These are phyloP conservation scores for Trichoderma afroharzianum DNA, from an alignment of 2,329 filamentous ascomycete genomes.

Conservation along the genomic window DNA sequence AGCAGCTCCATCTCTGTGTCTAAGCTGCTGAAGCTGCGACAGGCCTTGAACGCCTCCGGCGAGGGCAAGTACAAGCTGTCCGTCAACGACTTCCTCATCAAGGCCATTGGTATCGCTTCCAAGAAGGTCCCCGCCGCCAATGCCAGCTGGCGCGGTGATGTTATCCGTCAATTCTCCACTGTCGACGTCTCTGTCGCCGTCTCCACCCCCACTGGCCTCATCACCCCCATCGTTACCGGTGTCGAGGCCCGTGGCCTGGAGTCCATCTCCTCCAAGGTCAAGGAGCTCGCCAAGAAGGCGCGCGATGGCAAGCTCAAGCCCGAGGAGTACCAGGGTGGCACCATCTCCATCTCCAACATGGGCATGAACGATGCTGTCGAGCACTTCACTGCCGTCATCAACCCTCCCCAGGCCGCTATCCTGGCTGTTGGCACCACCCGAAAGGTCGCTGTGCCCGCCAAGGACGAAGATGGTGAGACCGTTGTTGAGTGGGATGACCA, in stretches of 20 bases:
- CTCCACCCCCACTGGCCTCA: constrained; percentile 86
- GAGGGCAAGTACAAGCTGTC: constrained; percentile 98
- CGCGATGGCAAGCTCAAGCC: constrained; percentile 98
- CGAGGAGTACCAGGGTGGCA: constrained; percentile 98
- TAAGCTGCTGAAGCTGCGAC: constrained; percentile 94
- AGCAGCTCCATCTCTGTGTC: constrained; percentile 83
- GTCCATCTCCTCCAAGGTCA: constrained; percentile 83
- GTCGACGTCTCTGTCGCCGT: constrained; percentile 96
- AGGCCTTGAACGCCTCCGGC: constrained; percentile 82
- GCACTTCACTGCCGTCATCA: constrained; percentile 97
- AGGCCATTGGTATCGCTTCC: constrained; percentile 83
- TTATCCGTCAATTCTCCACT: constrained; percentile 88
- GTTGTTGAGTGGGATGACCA: constrained; percentile 91
- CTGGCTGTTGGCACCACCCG: constrained; percentile 90
- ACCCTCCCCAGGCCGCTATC: constrained; percentile 95
- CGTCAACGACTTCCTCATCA: constrained; percentile 99
- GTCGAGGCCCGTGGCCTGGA: constrained; percentile 84
- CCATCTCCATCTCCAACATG: constrained; percentile 99
- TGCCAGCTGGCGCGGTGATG: constrained; percentile 86
- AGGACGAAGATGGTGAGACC: constrained; percentile 76
- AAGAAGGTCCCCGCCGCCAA: constrained; percentile 95
- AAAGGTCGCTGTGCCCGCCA: constrained; percentile 87
- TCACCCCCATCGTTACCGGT: constrained; percentile 93
- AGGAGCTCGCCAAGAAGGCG: constrained; percentile 94
- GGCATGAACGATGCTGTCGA: constrained; percentile 98